A percentile compares a stretch with the other conserved stretches of the same genome.
phyloP scores from a whole-genome alignment of 495 filamentous ascomycete species.

The Lepidopterella palustris region DNA sequence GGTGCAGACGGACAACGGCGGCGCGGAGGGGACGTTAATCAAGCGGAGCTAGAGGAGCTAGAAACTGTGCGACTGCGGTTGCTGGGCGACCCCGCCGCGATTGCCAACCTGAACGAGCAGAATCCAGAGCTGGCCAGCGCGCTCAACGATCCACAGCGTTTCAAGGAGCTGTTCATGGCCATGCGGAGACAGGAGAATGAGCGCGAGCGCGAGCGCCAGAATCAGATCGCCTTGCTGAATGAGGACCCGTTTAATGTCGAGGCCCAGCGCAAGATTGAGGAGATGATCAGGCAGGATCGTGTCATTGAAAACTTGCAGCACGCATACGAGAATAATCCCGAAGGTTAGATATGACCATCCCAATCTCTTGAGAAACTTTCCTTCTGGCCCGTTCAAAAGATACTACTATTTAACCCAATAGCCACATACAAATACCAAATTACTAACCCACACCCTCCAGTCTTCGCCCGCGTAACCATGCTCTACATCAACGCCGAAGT shows the following conservation, averaged over 20 bases:
- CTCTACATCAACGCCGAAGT: conserved; percentile 95
- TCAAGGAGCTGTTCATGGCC: conserved; percentile 59
- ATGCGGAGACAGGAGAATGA: conserved; percentile 63
- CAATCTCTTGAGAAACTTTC: too few species aligned
- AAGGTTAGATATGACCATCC: conserved; percentile 56
- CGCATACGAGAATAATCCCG: conserved; percentile 92
- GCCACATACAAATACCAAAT: not conserved
- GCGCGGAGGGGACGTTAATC: conserved; percentile 10
- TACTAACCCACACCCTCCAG: conserved; percentile 41
- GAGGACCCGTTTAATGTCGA: conserved; percentile 88
- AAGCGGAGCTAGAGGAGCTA: conserved; percentile 64
- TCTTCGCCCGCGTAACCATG: conserved; percentile 89
- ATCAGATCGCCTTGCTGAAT: conserved; percentile 74
- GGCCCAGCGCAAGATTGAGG: conserved; percentile 87
- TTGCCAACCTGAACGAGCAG: conserved; percentile 58
- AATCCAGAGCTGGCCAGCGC: conserved; percentile 70
- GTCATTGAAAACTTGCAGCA: conserved; percentile 93
- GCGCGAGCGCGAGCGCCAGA: conserved; percentile 63
- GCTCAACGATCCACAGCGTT: conserved; percentile 70
- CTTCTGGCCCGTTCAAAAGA: too few species aligned
- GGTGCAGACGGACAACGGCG: conserved; percentile 8
- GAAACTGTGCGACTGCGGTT: conserved; percentile 78
- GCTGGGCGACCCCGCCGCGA: conserved; percentile 67
- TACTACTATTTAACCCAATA: not conserved
- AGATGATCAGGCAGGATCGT: conserved; percentile 88